Percentiles rank a stretch among this genome's conserved stretches.
phyloP scores from a whole-genome alignment of 2,329 filamentous ascomycete species.

The Aureobasidium melanogenum region DNA sequence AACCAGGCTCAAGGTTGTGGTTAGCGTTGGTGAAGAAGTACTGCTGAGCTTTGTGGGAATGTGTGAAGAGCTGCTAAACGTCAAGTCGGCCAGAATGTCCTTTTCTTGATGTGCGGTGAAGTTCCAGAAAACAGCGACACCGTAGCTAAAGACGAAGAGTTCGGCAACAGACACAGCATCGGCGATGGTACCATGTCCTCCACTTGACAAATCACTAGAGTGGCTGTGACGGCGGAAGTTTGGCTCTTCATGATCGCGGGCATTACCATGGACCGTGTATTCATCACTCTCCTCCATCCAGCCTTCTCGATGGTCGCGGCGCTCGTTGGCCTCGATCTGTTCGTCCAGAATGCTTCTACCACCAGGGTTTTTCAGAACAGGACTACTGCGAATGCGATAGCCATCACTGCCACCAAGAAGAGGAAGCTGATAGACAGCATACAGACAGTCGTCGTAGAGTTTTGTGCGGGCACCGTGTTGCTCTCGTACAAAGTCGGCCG shows the following conservation, averaged over 20 bases:
- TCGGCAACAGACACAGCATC: slow-evolving; percentile 77
- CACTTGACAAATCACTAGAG: slow-evolving; percentile 33
- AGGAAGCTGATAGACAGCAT: slow-evolving; percentile 89
- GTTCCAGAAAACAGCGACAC: slow-evolving; percentile 98
- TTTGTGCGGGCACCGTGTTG: slow-evolving; percentile 89
- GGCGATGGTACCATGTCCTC: slow-evolving; percentile 47
- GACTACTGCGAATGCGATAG: slow-evolving; percentile 80
- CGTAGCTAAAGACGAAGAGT: slow-evolving; percentile 95
- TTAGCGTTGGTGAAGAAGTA: slow-evolving; percentile 16
- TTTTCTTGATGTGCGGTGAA: slow-evolving; percentile 95
- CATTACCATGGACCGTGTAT: slow-evolving; percentile 25
- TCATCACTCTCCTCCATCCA: slow-evolving; percentile 80
- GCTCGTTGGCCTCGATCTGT: slow-evolving; percentile 90
- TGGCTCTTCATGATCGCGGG: slow-evolving; percentile 9
- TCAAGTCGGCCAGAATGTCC: slow-evolving; percentile 87
- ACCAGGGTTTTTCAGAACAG: slow-evolving; percentile 83
- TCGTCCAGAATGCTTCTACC: slow-evolving; percentile 89
- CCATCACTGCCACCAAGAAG: slow-evolving; percentile 78
- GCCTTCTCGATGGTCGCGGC: slow-evolving; percentile 79
- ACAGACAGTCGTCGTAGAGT: slow-evolving; percentile 94
- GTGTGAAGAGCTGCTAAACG: slow-evolving; percentile 65
- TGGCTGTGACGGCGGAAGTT: slow-evolving; percentile 20
- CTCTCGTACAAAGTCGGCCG: slow-evolving; percentile 80
- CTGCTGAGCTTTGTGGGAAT: slow-evolving; percentile 11
- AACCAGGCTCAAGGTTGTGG: slow-evolving; percentile 52